phyloP scores from a whole-genome alignment of 108 stramenopile genomes.

The Conticribra weissflogii region DNA sequence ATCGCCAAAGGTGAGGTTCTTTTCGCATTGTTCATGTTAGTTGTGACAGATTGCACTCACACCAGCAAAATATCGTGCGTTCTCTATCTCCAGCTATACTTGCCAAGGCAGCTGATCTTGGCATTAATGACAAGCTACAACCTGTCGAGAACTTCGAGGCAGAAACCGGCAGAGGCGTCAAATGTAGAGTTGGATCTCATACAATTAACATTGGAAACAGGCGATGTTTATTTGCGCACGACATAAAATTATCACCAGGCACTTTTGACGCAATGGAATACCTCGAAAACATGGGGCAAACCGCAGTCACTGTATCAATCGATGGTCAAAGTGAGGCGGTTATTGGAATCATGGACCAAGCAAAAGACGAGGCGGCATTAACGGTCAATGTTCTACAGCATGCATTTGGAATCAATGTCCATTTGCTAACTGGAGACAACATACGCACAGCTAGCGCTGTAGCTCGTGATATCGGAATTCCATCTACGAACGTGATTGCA shows the following conservation, averaged over 20 bases:
- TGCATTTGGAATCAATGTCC: slow-evolving; percentile 59
- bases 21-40: not conserved
- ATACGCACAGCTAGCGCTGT: slow-evolving; percentile 69
- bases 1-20: slow-evolving; percentile 51
- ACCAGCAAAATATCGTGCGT: not conserved
- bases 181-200: slow-evolving; percentile 59
- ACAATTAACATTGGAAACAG: slow-evolving; percentile 80
- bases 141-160: slow-evolving; percentile 47
- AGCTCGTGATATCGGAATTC: slow-evolving; percentile 73
- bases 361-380: slow-evolving; percentile 66
- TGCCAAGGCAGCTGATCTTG: slow-evolving; percentile 38
- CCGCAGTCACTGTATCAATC: slow-evolving; percentile 83
- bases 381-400: slow-evolving; percentile 65
- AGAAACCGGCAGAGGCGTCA: slow-evolving; percentile 81
- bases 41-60: too few species aligned
- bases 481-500: slow-evolving; percentile 70
- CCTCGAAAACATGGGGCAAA: slow-evolving; percentile 78
- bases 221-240: slow-evolving; percentile 54
- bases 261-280: slow-evolving; percentile 65
- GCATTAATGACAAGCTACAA: slow-evolving; percentile 37
- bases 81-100: slow-evolving; percentile 41
- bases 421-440: slow-evolving; percentile 90
- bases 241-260: slow-evolving; percentile 44
- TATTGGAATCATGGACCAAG: slow-evolving; percentile 77
- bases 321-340: slow-evolving; percentile 71